Base-by-base conservation (phyloP, 305 asterid genomes). In the Plantago coronopus region DNA sequence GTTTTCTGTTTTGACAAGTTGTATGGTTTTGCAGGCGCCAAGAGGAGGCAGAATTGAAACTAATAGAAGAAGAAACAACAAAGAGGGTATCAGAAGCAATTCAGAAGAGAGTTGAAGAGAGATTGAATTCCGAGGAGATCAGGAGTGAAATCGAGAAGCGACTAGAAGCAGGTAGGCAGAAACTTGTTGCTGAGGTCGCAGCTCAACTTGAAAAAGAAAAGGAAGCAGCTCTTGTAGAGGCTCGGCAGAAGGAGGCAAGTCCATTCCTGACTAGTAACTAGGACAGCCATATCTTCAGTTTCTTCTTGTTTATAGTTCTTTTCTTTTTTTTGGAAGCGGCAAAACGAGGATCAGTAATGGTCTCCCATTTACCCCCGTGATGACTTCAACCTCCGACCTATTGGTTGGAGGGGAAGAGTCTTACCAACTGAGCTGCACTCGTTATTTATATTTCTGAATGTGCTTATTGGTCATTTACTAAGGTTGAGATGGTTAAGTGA, bases 1-100 rank as follows among this genome's bases (percentile, higher is more conserved):
- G 20, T 49, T 65, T 56, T 53, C 46, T 58, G 40, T 63, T 34
- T 59, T 79, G 70, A 82, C 81, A 59, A 61, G n/a, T 63, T 44
- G 62, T 64, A 63, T 64, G 60, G 60, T 65, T 72, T 64, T 77
- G 57, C 80, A 89, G 99, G 95, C 86, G 87, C 64, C 99, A 86
- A 67, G 81, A 82, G 75, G 99, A 87, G 77, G 95, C 95, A 65
- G 99, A 93, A 79, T 59, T 82, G 66, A 87, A 82, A 75, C 65
- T 93, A 71, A 77, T 93, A 60, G 97, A 93, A 74, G 99, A 93
- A 85, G 97, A 93, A 87, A 93, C 99, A 55, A 77, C 93, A 48
- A 85, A 72, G 71, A 82, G 99, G 75, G 86, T 93, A 53, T 88
- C 81, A 61, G 87, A 78, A 69, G 87, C 83, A 66, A 85, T 89